Conservation (phyloP, 306 rosid genomes). For the Hylodesmum podocarpum region DNA sequence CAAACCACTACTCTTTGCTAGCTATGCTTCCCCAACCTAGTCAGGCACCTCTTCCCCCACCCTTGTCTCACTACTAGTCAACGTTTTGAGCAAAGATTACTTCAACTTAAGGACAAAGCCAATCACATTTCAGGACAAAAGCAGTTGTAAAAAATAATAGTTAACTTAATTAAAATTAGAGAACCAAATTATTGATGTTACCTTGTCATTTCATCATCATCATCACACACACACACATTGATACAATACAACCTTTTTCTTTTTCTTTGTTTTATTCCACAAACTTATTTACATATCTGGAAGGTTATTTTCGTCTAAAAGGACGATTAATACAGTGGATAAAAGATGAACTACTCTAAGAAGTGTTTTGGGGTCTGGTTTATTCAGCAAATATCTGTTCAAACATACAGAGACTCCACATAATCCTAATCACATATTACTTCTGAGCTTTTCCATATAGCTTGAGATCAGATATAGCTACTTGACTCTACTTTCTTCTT, state of each 20-base stretch:
- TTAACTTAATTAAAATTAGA: background rate
- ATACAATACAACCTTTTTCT: conserved; percentile 22
- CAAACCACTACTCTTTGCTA: too few species aligned
- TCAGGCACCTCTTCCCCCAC: too few species aligned
- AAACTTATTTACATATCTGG: conserved; percentile 71
- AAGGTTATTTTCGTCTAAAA: conserved; percentile 30
- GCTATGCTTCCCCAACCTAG: too few species aligned
- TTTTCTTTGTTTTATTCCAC: conserved; percentile 55
- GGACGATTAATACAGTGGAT: conserved; percentile 41
- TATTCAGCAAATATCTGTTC: conserved; percentile 39
- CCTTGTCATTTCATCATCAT: conserved; percentile 34
- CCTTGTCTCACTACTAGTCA: too few species aligned
- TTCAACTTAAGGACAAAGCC: too few species aligned
- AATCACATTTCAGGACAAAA: too few species aligned
- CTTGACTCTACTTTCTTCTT: conserved; percentile 38
- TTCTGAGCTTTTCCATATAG: conserved; percentile 26
- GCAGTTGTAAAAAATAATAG: background rate
- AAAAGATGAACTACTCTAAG: conserved; percentile 38
- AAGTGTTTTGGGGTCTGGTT: conserved; percentile 25
- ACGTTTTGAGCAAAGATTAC: too few species aligned
- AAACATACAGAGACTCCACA: conserved; percentile 16
- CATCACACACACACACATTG: too few species aligned
- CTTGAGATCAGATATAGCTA: conserved; percentile 41
- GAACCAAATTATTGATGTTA: background rate
- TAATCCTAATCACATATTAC: conserved; percentile 23